A percentile compares a stretch with the other conserved stretches of the same genome.
phyloP scores from a whole-genome alignment of 495 filamentous ascomycete genomes.

The Tuber brumale region DNA sequence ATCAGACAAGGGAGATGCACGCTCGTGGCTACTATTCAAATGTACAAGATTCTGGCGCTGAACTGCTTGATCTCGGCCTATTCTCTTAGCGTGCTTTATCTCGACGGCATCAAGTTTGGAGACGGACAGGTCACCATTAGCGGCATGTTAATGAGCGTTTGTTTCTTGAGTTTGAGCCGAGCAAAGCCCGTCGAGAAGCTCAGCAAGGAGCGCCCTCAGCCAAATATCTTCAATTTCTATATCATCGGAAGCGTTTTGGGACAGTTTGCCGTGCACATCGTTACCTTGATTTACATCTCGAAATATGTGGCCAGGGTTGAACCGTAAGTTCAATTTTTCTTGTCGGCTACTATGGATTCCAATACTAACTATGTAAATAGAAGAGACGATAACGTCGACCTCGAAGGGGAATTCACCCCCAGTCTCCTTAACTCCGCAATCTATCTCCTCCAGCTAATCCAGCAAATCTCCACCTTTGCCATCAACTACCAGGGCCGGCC shows the following conservation, averaged over 20 bases:
- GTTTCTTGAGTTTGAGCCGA: conserved; percentile 93
- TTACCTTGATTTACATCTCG: conserved; percentile 88
- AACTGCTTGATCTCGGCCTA: conserved; percentile 99
- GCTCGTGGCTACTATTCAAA: conserved; percentile 95
- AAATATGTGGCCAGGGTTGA: conserved; percentile 75
- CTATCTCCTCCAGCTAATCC: conserved; percentile 96
- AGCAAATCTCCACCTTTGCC: conserved; percentile 98
- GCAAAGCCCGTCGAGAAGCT: conserved; percentile 91
- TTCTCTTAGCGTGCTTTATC: conserved; percentile 89
- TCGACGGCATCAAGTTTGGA: conserved; percentile 98
- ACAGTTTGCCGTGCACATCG: conserved; percentile 95
- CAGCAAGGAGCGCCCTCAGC: conserved; percentile 94
- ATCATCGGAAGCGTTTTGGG: conserved; percentile 97
- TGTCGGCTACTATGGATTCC: background rate
- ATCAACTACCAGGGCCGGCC: conserved; percentile 99
- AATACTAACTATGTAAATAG: conserved; percentile 48
- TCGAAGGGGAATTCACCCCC: conserved; percentile 90
- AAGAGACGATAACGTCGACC: conserved; percentile 66
- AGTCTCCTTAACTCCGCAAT: conserved; percentile 94
- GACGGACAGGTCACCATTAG: conserved; percentile 98
- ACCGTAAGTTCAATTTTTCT: conserved; percentile 54
- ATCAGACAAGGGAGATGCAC: conserved; percentile 96
- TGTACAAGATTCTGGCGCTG: conserved; percentile 99
- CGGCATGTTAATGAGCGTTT: conserved; percentile 99
- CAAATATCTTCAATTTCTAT: conserved; percentile 98